Evolutionary conservation across 345 rosid genomes (phyloP), one percentile per base, ranked within the genome.

Genomic region (Ailanthus altissimus): DNA sequence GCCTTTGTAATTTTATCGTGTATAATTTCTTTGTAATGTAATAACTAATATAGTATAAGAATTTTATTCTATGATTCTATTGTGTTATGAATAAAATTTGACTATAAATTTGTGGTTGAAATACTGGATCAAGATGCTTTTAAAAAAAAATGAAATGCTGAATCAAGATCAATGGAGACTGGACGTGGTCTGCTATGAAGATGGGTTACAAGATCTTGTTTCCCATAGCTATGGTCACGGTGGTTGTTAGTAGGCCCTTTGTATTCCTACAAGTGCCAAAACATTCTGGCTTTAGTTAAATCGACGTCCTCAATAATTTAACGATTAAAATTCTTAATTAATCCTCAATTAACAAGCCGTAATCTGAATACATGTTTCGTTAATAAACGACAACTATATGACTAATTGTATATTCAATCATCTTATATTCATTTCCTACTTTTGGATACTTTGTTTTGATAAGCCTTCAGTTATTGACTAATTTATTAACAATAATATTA

Each of bases 191-290:
- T 71, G 49, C 49, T 38, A 12, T 21, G 38, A 71, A 54, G 12
- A 12, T 36, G 36, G 75, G 62, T 15, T 16, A 8, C 74, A 51
- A 36, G 12, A 21, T 51, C 4, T 26, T 18, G 45, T 46, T 49
- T 54, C 49, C n/a, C 8, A 51, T 10, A 50, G 8, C 15, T 40
- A 23, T 8, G 53, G 2, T 32, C 38, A 32, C 38, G 3, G 75
- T 57, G 53, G 65, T 42, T 72, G 53, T 9, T 42, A 4, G 74
- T 70, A 54, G 74, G 74, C 36, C 66, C 75, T 25, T 6, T 14
- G 6, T 16, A 68, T 67, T 20, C n/a, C 28, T 32, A 32, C 26
- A 26, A 45, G 14, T 43, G 11, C 66, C 65, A 4, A 57, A 72
- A 58, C 42, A 73, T 73, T 42, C 14, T 1, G 14, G 12, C 10